A percentile compares a stretch with the other conserved stretches of the same genome.
These are phyloP conservation scores for Citrus unshiu DNA, from an alignment of 345 rosid genomes.

Conservation along the genomic window DNA sequence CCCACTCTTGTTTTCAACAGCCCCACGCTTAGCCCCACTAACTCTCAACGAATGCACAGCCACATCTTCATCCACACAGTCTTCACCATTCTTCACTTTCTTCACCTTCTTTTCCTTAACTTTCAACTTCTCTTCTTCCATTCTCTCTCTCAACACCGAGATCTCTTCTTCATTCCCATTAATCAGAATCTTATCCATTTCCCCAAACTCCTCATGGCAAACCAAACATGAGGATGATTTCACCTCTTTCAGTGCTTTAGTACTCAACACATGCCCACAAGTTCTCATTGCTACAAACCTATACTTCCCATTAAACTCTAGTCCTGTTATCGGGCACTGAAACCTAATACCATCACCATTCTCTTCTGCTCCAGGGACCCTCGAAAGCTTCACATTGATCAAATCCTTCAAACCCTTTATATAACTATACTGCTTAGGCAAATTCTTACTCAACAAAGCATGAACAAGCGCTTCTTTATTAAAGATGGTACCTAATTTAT, in stretches of 20 bases:
- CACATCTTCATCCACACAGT: slow-evolving; percentile 20
- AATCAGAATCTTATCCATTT: slow-evolving; percentile 66
- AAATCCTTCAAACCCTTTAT: slow-evolving; percentile 85
- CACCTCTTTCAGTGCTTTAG: slow-evolving; percentile 89
- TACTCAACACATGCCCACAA: slow-evolving; percentile 92
- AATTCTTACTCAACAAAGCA: slow-evolving; percentile 59
- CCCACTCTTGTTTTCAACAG: slow-evolving; percentile 28
- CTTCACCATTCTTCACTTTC: slow-evolving; percentile 48
- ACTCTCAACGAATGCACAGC: slow-evolving; percentile 8
- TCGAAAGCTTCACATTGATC: slow-evolving; percentile 56
- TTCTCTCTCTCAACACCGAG: slow-evolving; percentile 48
- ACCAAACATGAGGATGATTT: slow-evolving; percentile 84
- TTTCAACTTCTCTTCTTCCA: slow-evolving; percentile 67
- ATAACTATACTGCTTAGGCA: slow-evolving; percentile 66
- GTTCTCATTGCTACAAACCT: slow-evolving; percentile 66
- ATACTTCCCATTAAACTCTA: slow-evolving; percentile 83
- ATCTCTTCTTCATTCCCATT: slow-evolving; percentile 91
- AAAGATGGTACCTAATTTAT: slow-evolving; percentile 76
- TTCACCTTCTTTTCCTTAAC: slow-evolving; percentile 59
- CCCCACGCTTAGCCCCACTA: slow-evolving; percentile 45
- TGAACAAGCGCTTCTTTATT: slow-evolving; percentile 81
- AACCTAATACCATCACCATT: slow-evolving; percentile 37
- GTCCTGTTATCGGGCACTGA: slow-evolving; percentile 78
- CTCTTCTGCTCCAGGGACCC: slow-evolving; percentile 47
- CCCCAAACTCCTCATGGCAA: slow-evolving; percentile 69